These are phyloP conservation scores for Hura crepitans DNA, from an alignment of 441 rosid genomes.

Conservation along the genomic window DNA sequence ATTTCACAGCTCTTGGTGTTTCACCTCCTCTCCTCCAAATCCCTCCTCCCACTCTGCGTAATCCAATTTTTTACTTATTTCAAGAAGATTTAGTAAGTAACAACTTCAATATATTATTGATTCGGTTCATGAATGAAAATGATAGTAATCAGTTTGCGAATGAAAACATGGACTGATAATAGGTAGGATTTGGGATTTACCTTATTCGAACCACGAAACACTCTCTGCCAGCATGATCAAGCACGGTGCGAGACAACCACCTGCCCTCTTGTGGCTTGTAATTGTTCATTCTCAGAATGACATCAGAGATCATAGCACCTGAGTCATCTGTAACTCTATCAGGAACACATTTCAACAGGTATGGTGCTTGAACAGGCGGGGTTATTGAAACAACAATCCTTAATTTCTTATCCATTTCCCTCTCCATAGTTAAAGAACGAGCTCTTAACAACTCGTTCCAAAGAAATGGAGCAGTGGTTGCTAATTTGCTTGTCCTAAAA, in stretches of 20 bases:
- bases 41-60: conserved; percentile 61
- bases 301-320: conserved; percentile 87
- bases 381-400: conserved; percentile 62
- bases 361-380: conserved; percentile 81
- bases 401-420: conserved; percentile 39
- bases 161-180: no score
- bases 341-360: conserved; percentile 79
- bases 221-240: conserved; percentile 82
- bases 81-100: no score
- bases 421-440: conserved; percentile 48
- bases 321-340: conserved; percentile 87
- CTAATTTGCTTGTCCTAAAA: conserved; percentile 40
- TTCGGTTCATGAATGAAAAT: no score
- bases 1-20: conserved; percentile 56
- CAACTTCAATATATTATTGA: no score
- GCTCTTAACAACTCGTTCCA: conserved; percentile 83
- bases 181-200: no score
- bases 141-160: no score
- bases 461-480: conserved; percentile 35
- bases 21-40: conserved; percentile 85
- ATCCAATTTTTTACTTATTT: no score
- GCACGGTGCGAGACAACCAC: conserved; percentile 88
- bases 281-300: conserved; percentile 54
- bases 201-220: conserved; percentile 73
- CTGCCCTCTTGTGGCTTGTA: conserved; percentile 83